phyloP scores from a whole-genome alignment of 169 alveolate genomes.

The Cyclospora cayetanensis region DNA sequence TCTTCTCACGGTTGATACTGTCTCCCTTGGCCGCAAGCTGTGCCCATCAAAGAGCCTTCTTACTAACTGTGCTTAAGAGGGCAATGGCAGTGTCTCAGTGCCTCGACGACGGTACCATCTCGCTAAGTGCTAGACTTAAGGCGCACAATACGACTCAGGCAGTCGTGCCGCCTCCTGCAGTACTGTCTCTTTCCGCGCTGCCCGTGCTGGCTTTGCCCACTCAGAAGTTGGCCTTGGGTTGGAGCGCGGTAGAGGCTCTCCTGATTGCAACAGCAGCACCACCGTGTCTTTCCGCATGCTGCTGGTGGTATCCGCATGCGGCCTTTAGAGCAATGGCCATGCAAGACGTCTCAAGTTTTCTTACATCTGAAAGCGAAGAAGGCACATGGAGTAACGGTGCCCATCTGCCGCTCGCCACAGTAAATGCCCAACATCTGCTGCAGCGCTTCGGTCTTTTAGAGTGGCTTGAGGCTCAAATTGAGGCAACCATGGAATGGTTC shows the following conservation, averaged over 20 bases:
- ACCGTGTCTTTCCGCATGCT: conserved; percentile 16
- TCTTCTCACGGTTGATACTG: conserved; percentile 32
- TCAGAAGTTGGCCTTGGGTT: background rate
- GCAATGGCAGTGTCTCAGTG: conserved; percentile 56
- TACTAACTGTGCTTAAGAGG: conserved; percentile 39
- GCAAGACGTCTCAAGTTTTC: too few species aligned
- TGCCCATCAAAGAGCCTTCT: conserved; percentile 1
- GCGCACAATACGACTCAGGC: conserved; percentile 44
- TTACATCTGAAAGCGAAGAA: too few species aligned
- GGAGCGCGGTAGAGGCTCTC: conserved; percentile 51
- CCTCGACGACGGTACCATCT: conserved; percentile 20
- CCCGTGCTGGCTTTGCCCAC: conserved; percentile 10
- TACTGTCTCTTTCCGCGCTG: conserved; percentile 26
- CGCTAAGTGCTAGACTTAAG: conserved; percentile 40
- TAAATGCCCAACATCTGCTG: conserved; percentile 52
- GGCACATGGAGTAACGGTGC: too few species aligned
- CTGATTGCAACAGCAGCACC: conserved; percentile 55
- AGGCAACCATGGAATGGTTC: too few species aligned
- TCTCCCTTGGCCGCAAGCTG: conserved; percentile 32
- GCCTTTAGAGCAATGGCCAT: background rate
- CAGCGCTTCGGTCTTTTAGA: conserved; percentile 38
- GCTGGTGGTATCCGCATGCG: conserved; percentile 50
- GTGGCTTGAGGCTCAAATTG: conserved; percentile 52
- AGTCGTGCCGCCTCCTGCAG: conserved; percentile 17
- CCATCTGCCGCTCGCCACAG: conserved; percentile 39